Evolutionary conservation across 345 rosid species (phyloP).

Genomic region (Citrus australasica): DNA sequence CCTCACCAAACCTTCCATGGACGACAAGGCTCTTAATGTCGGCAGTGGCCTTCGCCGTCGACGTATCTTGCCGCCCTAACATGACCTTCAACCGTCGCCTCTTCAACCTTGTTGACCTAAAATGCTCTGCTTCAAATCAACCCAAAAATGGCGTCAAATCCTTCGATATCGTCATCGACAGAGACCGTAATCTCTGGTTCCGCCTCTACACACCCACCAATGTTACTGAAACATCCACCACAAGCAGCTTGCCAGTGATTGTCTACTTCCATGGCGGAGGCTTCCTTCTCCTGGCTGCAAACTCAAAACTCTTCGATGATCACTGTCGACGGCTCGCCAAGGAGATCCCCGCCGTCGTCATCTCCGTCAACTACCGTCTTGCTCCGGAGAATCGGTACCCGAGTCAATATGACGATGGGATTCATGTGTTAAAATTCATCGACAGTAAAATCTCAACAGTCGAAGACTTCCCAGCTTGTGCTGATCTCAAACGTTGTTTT

Average conservation of each 20-base stretch:
- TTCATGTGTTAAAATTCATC: neutral
- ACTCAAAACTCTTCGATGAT: neutral
- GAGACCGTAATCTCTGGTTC: constrained; percentile 24
- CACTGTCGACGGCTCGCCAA: neutral
- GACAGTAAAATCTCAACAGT: neutral
- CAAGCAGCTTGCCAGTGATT: constrained; percentile 19
- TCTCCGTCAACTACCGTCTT: constrained; percentile 10
- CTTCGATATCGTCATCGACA: constrained; percentile 17
- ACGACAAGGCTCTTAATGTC: neutral
- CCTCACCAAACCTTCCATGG: constrained; percentile 13
- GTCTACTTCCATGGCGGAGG: constrained; percentile 21
- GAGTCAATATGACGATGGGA: constrained; percentile 18
- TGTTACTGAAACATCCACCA: neutral
- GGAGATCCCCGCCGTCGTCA: neutral
- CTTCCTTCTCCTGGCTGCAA: neutral
- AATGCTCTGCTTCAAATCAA: constrained; percentile 13
- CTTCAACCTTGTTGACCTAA: constrained; percentile 14
- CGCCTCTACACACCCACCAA: constrained; percentile 20
- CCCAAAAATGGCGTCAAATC: constrained; percentile 10
- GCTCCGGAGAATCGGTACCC: constrained; percentile 27
- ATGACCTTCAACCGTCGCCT: constrained; percentile 20
- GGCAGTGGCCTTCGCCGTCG: neutral
- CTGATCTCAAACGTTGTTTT: constrained; percentile 8
- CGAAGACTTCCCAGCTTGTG: neutral
- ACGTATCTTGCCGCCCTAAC: constrained; percentile 6